Evolutionary conservation across 805 yeast species (phyloP), one percentile per base, ranked within the genome.

Genomic region (Lipomyces anomalus): DNA sequence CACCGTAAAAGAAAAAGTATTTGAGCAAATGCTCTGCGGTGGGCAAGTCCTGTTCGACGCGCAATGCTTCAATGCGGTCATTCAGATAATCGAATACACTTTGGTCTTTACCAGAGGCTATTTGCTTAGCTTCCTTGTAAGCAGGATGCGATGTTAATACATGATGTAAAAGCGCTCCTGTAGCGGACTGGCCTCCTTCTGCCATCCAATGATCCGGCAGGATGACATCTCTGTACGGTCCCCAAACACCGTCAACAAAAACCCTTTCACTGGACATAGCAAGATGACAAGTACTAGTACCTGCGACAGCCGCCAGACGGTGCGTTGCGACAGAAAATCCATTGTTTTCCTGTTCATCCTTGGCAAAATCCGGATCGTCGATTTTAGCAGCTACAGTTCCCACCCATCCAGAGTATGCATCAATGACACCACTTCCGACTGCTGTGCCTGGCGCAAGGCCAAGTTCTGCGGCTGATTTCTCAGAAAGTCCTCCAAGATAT

Each of bases 161-260:
- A 64, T 86, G 95, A 1, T 92, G 90, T 53, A 92, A 73, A 33
- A 92, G 74, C 24, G 94, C 96, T 57, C 98, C 98, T 1, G 98
- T 92, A 62, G 95, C 84, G 13, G 94, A 82, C 66, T 92, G 98
- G n/a, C 98, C 98, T 61, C 98, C 98, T 67, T 92, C 98, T 11
- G 97, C 95, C 53, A 89, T 73, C 97, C 97, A 92, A 60, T 72
- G 82, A 4, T 80, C 87, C 23, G 84, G 82, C n/a, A 94, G 84
- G 71, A 90, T 74, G 4, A 86, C 95, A 65, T 89, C 95, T 59
- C 88, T 75, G 67, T 92, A 92, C 2, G 98, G 98, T 11, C 98
- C 98, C 98, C 98, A 92, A 28, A 92, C 96, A 49, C 98, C 98
- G 36, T 86, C 79, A 6, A 90, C 97, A 63, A 90, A 89, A 36